Evolutionary conservation across 1,284 basidiomycete species (phyloP).

Genomic region (Wolfiporia cocos): DNA sequence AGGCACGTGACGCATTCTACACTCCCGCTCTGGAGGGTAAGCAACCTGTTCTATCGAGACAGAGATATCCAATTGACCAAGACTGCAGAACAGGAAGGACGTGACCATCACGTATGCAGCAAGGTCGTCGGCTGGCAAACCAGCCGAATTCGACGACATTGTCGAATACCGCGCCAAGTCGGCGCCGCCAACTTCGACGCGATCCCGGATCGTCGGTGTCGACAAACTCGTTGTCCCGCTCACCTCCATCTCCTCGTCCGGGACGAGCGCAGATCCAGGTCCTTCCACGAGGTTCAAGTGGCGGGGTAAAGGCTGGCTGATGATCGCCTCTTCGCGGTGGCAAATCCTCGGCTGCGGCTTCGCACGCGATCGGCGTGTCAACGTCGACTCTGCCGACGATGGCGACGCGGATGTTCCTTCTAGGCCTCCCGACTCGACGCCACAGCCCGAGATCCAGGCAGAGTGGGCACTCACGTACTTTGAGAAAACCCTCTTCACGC

Average conservation of each 20-base stretch:
- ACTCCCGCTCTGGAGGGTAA: constrained; percentile 42
- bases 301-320: constrained; percentile 38
- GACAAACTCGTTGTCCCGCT: constrained; percentile 24
- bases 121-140: constrained; percentile 10
- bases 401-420: constrained; percentile 4
- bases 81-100: constrained; percentile 31
- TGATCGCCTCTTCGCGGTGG: constrained; percentile 40
- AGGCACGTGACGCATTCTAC: constrained; percentile 40
- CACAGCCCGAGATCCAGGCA: too few species aligned
- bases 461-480: constrained; percentile 47
- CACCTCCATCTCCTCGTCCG: background rate
- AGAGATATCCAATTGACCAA: background rate
- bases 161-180: constrained; percentile 31
- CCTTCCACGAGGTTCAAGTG: constrained; percentile 35
- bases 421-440: background rate
- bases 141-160: constrained; percentile 31
- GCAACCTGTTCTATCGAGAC: background rate
- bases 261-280: background rate
- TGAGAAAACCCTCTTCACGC: constrained; percentile 45
- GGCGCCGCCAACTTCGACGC: constrained; percentile 19
- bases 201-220: constrained; percentile 30
- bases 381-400: constrained; percentile 22
- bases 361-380: too few species aligned
- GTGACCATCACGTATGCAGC: constrained; percentile 39
- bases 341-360: constrained; percentile 40